Base-by-base conservation (phyloP, 352 stramenopile genomes). In the Globisporangium orthogonon region DNA sequence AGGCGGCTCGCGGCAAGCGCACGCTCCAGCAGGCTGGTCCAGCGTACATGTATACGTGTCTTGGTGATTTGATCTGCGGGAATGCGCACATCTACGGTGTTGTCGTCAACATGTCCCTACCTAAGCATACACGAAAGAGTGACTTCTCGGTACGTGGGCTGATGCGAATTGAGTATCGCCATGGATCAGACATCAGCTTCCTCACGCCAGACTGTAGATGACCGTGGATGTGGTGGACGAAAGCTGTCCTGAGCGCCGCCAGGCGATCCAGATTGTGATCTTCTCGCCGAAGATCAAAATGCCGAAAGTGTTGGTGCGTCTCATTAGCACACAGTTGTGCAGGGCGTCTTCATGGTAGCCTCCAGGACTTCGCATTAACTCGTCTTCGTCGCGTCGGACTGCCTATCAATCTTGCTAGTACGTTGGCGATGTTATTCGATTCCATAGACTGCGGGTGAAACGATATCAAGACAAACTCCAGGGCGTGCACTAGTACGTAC, bases 401-500 rank as follows among this genome's bases (percentile, higher is more conserved):
- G 37, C 5, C 1, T 43, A 51, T 56, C 18, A 4, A 39, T 30
- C 23, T 17, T 14, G 15, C 40, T 49, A 92, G 82, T 76, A 73
- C 41, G 74, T 87, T 28, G 83, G 83, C 41, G 83, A 92, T 50
- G 69, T 92, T 43, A 79, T 92, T 57, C 83, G 83, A 6, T 88
- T 92, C 62, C 83, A 92, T 66, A 81, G 83, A 47, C 62, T 89
- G 1, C 64, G 71, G n/a, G 78, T 92, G 43, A 85, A 90, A 44
- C 66, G 72, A 9, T 89, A 81, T 47, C 64, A 78, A 35, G 69
- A 80, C 37, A 73, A 59, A 31, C 65, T 82, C 5, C 82, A 92
- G 64, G 82, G 79, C 5, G 48, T 89, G 15, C 66, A 66, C 51
- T 59, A 57, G 81, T 91, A 67, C 50, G 78, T 62, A 30, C 11